Evolutionary conservation across 106 monocot genomes (phyloP), one percentile per base, ranked within the genome.

Genomic region (Dioscorea dumetorum): DNA sequence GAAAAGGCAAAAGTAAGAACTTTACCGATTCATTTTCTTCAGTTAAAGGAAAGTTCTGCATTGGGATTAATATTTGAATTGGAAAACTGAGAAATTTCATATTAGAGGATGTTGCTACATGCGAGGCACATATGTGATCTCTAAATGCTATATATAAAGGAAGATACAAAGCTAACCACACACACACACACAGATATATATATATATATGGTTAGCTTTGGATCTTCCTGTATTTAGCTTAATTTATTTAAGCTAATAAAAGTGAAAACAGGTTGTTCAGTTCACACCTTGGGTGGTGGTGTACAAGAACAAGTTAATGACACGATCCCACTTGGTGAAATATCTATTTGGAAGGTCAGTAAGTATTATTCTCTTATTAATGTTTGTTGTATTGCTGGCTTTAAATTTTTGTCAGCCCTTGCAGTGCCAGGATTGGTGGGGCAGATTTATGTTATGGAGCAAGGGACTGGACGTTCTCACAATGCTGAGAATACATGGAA

Each of bases 201-300:
- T 34, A 4, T 34, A 4, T 34, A 4, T 34, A 4, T 34, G 3
- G 34, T 4, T 4, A n/a, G n/a, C n/a, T 34, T 34, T 34, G 7
- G 34, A 34, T 7, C 7, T 3, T 7, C 34, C 7, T 3, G 34
- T 34, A 34, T 34, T 4, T 34, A 34, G 34, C 3, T 34, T 34
- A 34, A 34, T 34, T 34, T 34, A 34, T 34, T 7, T 34, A 7
- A 34, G 34, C 34, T 34, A 34, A 34, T 34, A 34, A 34, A 7
- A 3, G 3, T 34, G 34, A n/a, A n/a, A n/a, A 34, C 75, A 99
- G 97, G 97, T 99, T 32, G 87, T 99, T 69, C 90, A 92, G 9
- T 99, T 99, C 72, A 92, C 97, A 48, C 97, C 97, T 57, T n/a
- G n/a, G 92, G 97, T 84, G 97, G 89, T 64, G 97, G 97, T 67